Conservation (phyloP, 345 rosid genomes). For the Dipteronia sinensis region DNA sequence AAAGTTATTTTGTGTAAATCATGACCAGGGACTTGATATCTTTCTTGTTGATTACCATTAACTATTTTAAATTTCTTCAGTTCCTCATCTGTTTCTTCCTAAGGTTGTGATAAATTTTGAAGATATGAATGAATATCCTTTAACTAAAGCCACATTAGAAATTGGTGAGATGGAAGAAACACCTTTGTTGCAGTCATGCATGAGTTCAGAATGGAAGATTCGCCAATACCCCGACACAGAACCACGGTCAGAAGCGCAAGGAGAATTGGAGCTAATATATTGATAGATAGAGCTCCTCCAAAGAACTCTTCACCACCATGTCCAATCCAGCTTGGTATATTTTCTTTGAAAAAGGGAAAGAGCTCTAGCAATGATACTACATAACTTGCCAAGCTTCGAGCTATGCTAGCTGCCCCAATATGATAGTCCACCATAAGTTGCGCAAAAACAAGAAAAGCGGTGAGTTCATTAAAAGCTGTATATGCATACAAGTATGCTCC, state of each 20-base stretch:
- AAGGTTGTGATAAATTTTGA: neutral
- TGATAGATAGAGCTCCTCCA: conserved; percentile 82
- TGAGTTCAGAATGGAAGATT: conserved; percentile 75
- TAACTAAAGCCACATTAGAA: neutral
- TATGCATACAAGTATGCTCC: conserved; percentile 90
- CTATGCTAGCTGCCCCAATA: conserved; percentile 95
- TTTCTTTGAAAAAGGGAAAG: conserved; percentile 59
- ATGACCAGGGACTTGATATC: neutral
- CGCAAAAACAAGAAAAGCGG: conserved; percentile 89
- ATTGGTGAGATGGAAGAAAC: neutral
- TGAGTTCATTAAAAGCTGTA: conserved; percentile 87
- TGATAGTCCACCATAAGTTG: conserved; percentile 96
- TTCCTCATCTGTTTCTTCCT: neutral
- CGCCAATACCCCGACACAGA: conserved; percentile 79
- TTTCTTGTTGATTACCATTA: neutral
- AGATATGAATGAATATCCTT: neutral
- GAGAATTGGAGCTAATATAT: conserved; percentile 73
- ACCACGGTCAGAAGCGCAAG: conserved; percentile 69
- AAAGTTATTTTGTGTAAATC: neutral
- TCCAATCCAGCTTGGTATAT: conserved; percentile 80
- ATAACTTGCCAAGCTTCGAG: conserved; percentile 90
- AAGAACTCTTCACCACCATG: conserved; percentile 76
- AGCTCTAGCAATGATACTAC: conserved; percentile 70
- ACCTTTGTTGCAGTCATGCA: conserved; percentile 88
- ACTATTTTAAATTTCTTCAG: neutral